phyloP scores from a whole-genome alignment of 2,329 filamentous ascomycete genomes.

The Diplodia mutila region DNA sequence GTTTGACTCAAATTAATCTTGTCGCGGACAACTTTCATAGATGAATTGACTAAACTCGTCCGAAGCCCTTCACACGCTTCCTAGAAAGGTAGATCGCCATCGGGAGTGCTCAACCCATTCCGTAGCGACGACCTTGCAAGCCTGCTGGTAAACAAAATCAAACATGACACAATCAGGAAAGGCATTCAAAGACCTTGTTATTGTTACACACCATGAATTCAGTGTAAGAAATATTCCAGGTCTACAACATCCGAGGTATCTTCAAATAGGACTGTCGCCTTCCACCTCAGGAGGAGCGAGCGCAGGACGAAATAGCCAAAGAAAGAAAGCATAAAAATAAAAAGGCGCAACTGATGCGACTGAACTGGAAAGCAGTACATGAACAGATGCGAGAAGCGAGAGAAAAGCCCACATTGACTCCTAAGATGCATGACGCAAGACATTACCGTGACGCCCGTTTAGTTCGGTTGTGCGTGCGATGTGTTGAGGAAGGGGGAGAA shows the following conservation, averaged over 20 bases:
- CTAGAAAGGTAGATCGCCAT: no score
- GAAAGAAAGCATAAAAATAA: background rate
- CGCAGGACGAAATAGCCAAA: slow-evolving; percentile 1
- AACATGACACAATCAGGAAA: no score
- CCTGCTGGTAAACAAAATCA: no score
- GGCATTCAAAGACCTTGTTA: background rate
- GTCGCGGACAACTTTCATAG: background rate
- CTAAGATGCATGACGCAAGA: slow-evolving; percentile 8
- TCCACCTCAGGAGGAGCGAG: background rate
- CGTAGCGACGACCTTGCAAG: no score
- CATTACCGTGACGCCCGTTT: slow-evolving; percentile 6
- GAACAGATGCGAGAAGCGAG: background rate
- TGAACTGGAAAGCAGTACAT: background rate
- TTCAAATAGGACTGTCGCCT: slow-evolving; percentile 5
- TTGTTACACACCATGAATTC: background rate
- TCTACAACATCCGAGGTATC: slow-evolving; percentile 19
- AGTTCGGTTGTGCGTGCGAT: background rate
- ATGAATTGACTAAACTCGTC: background rate
- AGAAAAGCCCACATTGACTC: background rate
- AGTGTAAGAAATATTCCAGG: background rate
- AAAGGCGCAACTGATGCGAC: background rate
- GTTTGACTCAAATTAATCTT: background rate
- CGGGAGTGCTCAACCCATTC: no score
- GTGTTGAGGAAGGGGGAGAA: background rate
- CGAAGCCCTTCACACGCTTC: background rate